Evolutionary conservation across 1,284 basidiomycete species (phyloP), one percentile per base, ranked within the genome.

Genomic region (Sporisorium scitamineum): DNA sequence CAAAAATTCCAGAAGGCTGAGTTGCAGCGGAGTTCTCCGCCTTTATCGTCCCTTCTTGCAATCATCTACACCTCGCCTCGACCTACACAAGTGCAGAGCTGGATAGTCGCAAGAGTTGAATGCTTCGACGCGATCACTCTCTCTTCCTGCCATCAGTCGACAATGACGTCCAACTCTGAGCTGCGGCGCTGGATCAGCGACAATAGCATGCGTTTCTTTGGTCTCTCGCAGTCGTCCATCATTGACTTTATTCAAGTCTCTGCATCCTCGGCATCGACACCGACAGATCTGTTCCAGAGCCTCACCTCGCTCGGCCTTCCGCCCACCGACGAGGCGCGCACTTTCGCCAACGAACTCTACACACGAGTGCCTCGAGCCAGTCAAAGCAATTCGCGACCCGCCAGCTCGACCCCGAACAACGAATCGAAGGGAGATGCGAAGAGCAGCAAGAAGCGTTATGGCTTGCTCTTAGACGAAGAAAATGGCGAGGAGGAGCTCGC

Each of bases 281-380:
- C 93, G 11, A 91, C 93, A 39, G 89, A 89, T 45, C 89, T 97
- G 41, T 94, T 94, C 84, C 80, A 89, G 29, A 88, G 91, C 6
- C 90, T 98, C 45, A 88, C 91, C 68, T 88, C 89, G 31, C 90
- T 91, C 61, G 95, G 95, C 69, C 88, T 98, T 41, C 91, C 93
- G 54, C 90, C 92, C 79, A 92, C 91, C 3, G 84, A 92, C 8
- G 92, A 92, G 61, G 91, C 93, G 0, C 92, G 93, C 84, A 84
- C 88, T 14, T 98, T 97, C 85, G 90, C 92, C 37, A 87, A 88
- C 54, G 90, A 94, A 78, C 90, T 98, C 24, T 94, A 90, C 86
- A 86, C 88, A 26, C 91, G 91, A 44, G 92, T 89, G 3, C 95
- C 95, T 18, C 89, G 72, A 18, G 67, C 72, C n/a, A 60, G 58